Percentiles rank a stretch among this genome's conserved stretches.
These are phyloP conservation scores for Lojkania enalia DNA, from an alignment of 2,329 filamentous ascomycete species.

Conservation along the genomic window DNA sequence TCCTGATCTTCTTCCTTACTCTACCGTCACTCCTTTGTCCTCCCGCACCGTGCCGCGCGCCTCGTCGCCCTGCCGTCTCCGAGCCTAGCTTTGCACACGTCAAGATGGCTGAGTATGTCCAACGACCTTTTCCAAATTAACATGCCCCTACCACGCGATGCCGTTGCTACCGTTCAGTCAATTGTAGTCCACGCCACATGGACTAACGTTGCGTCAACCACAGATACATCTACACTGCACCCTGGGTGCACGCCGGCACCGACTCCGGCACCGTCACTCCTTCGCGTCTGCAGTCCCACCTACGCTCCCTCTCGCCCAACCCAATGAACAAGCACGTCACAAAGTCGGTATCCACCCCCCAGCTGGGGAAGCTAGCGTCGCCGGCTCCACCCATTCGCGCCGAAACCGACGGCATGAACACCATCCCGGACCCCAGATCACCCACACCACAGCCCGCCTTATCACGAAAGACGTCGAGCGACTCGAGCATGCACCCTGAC, in stretches of 20 bases:
- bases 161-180: neutral
- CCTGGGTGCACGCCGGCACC: slow-evolving; percentile 34
- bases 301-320: slow-evolving; percentile 40
- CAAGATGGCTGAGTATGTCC: slow-evolving; percentile 34
- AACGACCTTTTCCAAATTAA: neutral
- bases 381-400: slow-evolving; percentile 35
- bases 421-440: slow-evolving; percentile 61
- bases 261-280: slow-evolving; percentile 39
- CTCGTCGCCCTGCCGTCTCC: slow-evolving; percentile 10
- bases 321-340: slow-evolving; percentile 42
- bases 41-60: slow-evolving; percentile 9
- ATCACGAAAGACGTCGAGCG: slow-evolving; percentile 50
- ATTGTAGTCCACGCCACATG: slow-evolving; percentile 5
- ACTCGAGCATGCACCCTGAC: slow-evolving; percentile 59
- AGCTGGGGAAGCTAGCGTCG: slow-evolving; percentile 33
- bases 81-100: slow-evolving; percentile 4
- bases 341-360: slow-evolving; percentile 43
- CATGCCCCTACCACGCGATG: slow-evolving; percentile 2
- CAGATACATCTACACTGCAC: slow-evolving; percentile 41
- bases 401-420: slow-evolving; percentile 65
- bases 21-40: slow-evolving; percentile 43
- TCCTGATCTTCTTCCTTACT: slow-evolving; percentile 13
- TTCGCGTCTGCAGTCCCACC: slow-evolving; percentile 39
- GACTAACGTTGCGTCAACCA: slow-evolving; percentile 9
- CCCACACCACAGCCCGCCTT: slow-evolving; percentile 42